phyloP scores from a whole-genome alignment of 768 basidiomycete genomes.

The Fomitopsis pulvina region DNA sequence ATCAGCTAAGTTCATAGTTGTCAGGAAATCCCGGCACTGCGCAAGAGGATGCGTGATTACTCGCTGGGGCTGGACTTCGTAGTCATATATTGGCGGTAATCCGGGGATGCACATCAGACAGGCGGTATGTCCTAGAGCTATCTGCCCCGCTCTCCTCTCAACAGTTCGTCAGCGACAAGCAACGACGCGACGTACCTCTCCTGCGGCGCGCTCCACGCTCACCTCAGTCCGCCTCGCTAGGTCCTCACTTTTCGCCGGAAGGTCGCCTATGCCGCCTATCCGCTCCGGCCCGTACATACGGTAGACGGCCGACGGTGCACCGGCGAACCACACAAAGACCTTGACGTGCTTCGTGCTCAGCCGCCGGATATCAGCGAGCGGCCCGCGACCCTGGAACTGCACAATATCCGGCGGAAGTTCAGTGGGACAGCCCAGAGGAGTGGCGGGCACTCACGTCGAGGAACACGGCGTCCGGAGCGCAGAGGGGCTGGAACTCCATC shows the following conservation, averaged over 20 bases:
- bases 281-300: slow-evolving; percentile 9
- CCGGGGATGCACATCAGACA: slow-evolving; percentile 11
- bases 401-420: not conserved
- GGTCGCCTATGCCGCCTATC: slow-evolving; percentile 6
- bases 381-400: slow-evolving; percentile 7
- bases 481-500: not conserved
- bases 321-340: slow-evolving; percentile 8
- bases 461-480: slow-evolving; percentile 9
- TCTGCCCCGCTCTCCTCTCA: not conserved
- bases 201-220: not conserved
- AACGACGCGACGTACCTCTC: slow-evolving; percentile 2
- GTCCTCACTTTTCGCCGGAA: slow-evolving; percentile 6
- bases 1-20: not conserved
- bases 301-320: not conserved
- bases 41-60: slow-evolving; percentile 3
- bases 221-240: slow-evolving; percentile 3
- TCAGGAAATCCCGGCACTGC: not conserved
- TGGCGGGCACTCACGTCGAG: slow-evolving; percentile 10
- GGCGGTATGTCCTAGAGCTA: not conserved
- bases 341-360: slow-evolving; percentile 8
- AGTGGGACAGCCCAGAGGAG: not conserved
- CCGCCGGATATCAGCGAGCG: not conserved
- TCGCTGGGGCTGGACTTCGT: slow-evolving; percentile 15
- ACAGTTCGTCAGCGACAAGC: not conserved
- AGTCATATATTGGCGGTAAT: slow-evolving; percentile 18